Conservation (phyloP, 345 rosid species). For the Cardamine resedifolia region DNA sequence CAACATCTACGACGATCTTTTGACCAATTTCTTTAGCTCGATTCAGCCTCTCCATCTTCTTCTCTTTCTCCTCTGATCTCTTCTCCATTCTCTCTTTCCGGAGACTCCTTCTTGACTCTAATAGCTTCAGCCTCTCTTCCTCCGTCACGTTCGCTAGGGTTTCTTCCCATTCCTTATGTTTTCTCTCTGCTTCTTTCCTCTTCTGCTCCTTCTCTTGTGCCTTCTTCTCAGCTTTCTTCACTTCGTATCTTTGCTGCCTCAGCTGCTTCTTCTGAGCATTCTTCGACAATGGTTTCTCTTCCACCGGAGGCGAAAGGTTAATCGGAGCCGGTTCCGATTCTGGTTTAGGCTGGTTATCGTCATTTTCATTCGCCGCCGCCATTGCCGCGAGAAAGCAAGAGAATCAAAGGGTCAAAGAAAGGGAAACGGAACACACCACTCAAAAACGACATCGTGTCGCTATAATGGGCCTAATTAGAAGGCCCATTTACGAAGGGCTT, state of each 20-base stretch:
- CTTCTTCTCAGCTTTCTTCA: conserved; percentile 87
- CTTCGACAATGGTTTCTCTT: conserved; percentile 51
- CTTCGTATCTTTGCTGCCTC: conserved; percentile 75
- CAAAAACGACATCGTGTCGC: not conserved
- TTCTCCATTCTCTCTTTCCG: conserved; percentile 78
- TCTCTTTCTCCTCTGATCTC: conserved; percentile 66
- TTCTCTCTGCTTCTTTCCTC: conserved; percentile 59
- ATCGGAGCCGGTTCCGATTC: conserved; percentile 13
- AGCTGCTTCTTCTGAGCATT: conserved; percentile 79
- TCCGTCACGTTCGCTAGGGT: conserved; percentile 42
- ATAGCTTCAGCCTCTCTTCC: conserved; percentile 64
- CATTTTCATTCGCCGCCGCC: conserved; percentile 37
- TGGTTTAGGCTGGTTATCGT: conserved; percentile 14
- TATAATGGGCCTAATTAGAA: not conserved
- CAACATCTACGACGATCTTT: conserved; percentile 78
- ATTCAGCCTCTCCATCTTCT: conserved; percentile 57
- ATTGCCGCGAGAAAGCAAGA: conserved; percentile 20
- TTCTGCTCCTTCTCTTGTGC: conserved; percentile 69
- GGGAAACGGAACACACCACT: not conserved
- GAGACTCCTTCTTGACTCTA: conserved; percentile 61
- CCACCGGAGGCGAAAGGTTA: conserved; percentile 1
- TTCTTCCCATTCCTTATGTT: conserved; percentile 34
- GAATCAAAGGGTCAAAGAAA: not conserved
- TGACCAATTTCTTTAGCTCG: conserved; percentile 66
- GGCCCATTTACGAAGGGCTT: conserved; percentile 6